Conservation (phyloP, 2,329 filamentous ascomycete genomes). For the Dothidotthia symphoricarpi region DNA sequence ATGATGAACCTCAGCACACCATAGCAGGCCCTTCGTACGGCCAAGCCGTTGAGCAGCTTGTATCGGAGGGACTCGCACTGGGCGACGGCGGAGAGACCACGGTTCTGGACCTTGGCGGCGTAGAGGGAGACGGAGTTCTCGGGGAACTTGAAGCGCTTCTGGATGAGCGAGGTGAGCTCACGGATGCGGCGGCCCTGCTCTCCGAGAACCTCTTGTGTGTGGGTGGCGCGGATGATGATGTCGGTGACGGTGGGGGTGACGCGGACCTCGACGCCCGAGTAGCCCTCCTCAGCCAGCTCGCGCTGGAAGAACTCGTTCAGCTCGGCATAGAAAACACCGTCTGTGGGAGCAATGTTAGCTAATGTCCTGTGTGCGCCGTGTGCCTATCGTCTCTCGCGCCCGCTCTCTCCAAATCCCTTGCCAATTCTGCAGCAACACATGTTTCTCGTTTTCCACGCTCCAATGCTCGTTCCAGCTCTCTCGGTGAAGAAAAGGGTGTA, state of each 20-base stretch:
- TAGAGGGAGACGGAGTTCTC: conserved; percentile 99
- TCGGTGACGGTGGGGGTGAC: conserved; percentile 99
- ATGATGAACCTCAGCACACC: conserved; percentile 99
- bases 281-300: conserved; percentile 99
- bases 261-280: conserved; percentile 99
- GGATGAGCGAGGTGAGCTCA: conserved; percentile 99
- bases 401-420: conserved; percentile 7
- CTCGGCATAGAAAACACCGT: conserved; percentile 99
- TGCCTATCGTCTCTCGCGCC: background rate
- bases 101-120: conserved; percentile 99
- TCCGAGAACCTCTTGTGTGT: conserved; percentile 99
- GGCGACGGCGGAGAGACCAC: conserved; percentile 98
- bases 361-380: conserved; percentile 14
- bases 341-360: conserved; percentile 44
- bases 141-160: conserved; percentile 99
- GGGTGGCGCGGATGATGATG: conserved; percentile 99
- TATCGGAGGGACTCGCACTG: conserved; percentile 99
- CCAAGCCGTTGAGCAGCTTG: conserved; percentile 99
- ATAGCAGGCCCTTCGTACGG: conserved; percentile 98
- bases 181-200: conserved; percentile 99
- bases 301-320: conserved; percentile 99
- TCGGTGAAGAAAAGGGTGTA: conserved; percentile 19
- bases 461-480: conserved; percentile 4
- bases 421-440: conserved; percentile 5
- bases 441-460: background rate